Evolutionary conservation across 371 early-diverging fungal species (phyloP), one percentile per base, ranked within the genome.

Genomic region (Lichtheimia ramosa): DNA sequence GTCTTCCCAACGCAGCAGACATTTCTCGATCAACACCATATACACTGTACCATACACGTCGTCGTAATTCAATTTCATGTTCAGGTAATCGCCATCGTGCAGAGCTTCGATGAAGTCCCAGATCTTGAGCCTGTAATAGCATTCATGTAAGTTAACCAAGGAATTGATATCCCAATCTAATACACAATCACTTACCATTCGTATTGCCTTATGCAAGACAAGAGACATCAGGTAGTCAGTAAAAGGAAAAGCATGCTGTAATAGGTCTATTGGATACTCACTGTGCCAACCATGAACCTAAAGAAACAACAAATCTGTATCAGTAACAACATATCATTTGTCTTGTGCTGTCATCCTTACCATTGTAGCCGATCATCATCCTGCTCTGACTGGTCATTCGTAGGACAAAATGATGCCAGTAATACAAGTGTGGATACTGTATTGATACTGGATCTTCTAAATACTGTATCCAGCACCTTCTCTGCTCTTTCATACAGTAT

Each of bases 11-110:
- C 42, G 71, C 68, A 7, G 74, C 70, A 15, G 65, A 56, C 4
- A 69, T 70, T 74, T 74, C 75, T 43, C 71, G 56, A 48, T 79
- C 79, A 64, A 74, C 67, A 12, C 68, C 18, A 43, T 79, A 79
- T 2, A 59, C 61, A 5, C 64, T 63, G 48, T 64, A 79, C 74
- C 75, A 79, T 4, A 79, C 68, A 3, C 79, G 64, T 24, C 70
- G 65, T 49, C 79, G 61, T 39, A 75, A 58, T 46, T 79, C 79
- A 13, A 65, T 67, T 62, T 79, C 79, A 39, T 63, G 48, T 46
- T 65, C 59, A 0, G 79, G 79, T 6, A 79, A 70, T 7, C 56
- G 53, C 79, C 79, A 79, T 27, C 63, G 59, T 0, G 69, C 59
- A 14, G 75, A 65, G 51, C 70, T 75, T 12, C 70, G 58, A 48